Evolutionary conservation across 305 asterid species (phyloP).

Genomic region (Caryopteris hybrid): DNA sequence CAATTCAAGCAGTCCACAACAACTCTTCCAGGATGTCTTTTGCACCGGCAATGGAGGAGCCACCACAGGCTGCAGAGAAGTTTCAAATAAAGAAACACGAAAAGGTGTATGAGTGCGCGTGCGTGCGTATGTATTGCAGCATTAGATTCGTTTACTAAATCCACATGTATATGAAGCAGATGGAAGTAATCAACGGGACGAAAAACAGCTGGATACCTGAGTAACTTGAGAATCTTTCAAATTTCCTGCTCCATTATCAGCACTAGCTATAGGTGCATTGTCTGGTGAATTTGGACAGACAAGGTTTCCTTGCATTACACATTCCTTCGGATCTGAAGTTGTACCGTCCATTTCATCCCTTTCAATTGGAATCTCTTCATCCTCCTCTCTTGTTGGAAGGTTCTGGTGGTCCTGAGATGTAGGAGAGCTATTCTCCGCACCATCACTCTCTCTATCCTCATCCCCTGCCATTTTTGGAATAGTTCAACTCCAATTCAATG

Average conservation of each 20-base stretch:
- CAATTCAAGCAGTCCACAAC: constrained; percentile 84
- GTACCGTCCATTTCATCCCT: constrained; percentile 16
- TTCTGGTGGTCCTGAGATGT: constrained; percentile 31
- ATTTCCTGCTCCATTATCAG: constrained; percentile 24
- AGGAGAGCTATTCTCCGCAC: constrained; percentile 36
- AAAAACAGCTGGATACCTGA: constrained; percentile 23
- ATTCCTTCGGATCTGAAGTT: constrained; percentile 22
- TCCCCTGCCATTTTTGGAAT: constrained; percentile 28
- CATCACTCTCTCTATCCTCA: constrained; percentile 25
- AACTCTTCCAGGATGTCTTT: constrained; percentile 70
- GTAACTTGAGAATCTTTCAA: constrained; percentile 35
- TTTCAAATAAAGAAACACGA: neutral
- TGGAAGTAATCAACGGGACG: neutral
- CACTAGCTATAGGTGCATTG: constrained; percentile 21
- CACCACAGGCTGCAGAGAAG: constrained; percentile 44
- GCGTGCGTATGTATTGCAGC: neutral
- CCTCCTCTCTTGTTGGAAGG: constrained; percentile 28
- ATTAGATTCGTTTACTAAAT: neutral
- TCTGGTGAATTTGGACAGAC: constrained; percentile 23
- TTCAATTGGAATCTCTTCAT: constrained; percentile 14
- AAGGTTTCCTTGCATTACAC: constrained; percentile 20
- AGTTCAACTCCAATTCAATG: constrained; percentile 17
- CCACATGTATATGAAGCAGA: neutral
- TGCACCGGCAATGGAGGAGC: constrained; percentile 35
- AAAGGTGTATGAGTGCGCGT: too few relatives aligned